A percentile compares a stretch with the other conserved stretches of the same genome.
Conservation (phyloP, 805 yeast genomes). For the Metschnikowia similis region DNA sequence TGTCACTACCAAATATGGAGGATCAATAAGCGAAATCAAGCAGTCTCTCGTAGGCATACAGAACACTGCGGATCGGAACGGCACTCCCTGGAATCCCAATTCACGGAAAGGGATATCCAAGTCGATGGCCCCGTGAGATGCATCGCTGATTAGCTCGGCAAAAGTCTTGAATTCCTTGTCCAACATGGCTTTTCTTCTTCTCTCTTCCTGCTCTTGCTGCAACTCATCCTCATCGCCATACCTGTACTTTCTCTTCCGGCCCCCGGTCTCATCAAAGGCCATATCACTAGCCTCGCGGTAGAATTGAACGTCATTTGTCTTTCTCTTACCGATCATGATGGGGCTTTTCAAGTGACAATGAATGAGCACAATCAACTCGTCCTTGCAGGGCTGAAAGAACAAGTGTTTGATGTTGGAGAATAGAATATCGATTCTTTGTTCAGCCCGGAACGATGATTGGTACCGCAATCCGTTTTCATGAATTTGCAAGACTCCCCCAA, state of each 20-base stretch:
- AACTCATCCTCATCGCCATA: constrained; percentile 98
- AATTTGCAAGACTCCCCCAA: constrained; percentile 83
- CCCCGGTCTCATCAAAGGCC: constrained; percentile 95
- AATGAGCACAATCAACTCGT: constrained; percentile 86
- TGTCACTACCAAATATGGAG: constrained; percentile 90
- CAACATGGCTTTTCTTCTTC: constrained; percentile 82
- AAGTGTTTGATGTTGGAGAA: constrained; percentile 89
- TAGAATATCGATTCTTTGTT: constrained; percentile 81
- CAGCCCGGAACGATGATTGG: constrained; percentile 79
- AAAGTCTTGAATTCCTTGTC: constrained; percentile 89
- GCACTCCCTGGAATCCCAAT: constrained; percentile 96
- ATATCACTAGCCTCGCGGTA: constrained; percentile 96
- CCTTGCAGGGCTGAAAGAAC: constrained; percentile 94
- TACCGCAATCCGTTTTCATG: constrained; percentile 96
- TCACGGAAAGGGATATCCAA: constrained; percentile 94
- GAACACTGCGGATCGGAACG: constrained; percentile 87
- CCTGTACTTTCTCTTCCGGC: constrained; percentile 77
- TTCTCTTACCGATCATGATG: constrained; percentile 91
- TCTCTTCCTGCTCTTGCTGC: constrained; percentile 97
- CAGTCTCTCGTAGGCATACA: constrained; percentile 98
- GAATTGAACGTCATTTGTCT: constrained; percentile 92
- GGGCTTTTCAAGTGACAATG: constrained; percentile 93
- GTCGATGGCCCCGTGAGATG: constrained; percentile 77
- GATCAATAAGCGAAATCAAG: constrained; percentile 87
- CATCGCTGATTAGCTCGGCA: constrained; percentile 87